Percentiles rank a stretch among this genome's conserved stretches.
Evolutionary conservation across 2,329 filamentous ascomycete species (phyloP).

Genomic region (Triangularia setosa): DNA sequence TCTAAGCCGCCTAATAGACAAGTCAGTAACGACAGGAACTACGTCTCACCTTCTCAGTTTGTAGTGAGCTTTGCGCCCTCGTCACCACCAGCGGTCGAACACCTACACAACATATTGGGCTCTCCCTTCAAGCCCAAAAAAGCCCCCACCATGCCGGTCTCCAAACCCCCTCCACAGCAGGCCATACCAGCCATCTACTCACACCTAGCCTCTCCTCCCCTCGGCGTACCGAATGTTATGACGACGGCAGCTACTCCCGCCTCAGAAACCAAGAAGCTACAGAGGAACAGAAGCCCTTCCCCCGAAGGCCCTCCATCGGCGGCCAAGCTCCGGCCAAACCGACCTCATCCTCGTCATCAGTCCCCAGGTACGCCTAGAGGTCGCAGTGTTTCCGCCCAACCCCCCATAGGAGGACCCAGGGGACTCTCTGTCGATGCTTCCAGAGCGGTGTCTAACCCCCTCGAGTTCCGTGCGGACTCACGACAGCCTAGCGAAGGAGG

Average conservation of each 20-base stretch:
- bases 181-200: conserved; percentile 6
- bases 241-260: conserved; percentile 16
- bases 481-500: conserved; percentile 31
- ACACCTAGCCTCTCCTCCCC: conserved; percentile 1
- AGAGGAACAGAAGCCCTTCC: conserved; percentile 17
- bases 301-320: conserved; percentile 5
- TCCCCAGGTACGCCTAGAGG: conserved; percentile 30
- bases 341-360: conserved; percentile 13
- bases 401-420: conserved; percentile 29
- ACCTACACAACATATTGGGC: not conserved
- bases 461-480: conserved; percentile 31
- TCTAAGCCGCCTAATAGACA: not conserved
- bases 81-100: not conserved
- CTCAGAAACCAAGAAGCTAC: not conserved
- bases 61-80: not conserved
- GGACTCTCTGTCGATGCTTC: conserved; percentile 28
- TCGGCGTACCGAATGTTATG: conserved; percentile 14
- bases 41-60: not conserved
- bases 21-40: not conserved
- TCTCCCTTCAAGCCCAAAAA: conserved; percentile 20
- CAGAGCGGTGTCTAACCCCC: conserved; percentile 30
- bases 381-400: conserved; percentile 48
- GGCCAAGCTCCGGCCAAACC: conserved; percentile 21
- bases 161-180: conserved; percentile 12
- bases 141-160: conserved; percentile 11